phyloP scores from a whole-genome alignment of 768 basidiomycete genomes.

The Pulveroboletus ravenelii region DNA sequence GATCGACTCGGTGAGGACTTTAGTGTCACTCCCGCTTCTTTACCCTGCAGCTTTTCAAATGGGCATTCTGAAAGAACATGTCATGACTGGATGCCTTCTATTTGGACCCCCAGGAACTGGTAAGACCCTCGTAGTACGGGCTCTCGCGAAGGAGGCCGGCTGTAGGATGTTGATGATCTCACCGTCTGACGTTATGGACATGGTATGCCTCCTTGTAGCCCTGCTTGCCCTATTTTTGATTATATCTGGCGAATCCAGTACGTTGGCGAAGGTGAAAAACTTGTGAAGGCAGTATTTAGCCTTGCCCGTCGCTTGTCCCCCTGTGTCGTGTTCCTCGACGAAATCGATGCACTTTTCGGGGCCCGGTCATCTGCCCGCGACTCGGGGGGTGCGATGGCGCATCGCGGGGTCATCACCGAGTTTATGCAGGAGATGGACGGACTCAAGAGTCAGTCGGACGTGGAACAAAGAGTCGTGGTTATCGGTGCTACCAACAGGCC shows the following conservation, averaged over 20 bases:
- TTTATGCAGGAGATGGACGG: slow-evolving; percentile 99
- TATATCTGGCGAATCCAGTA: slow-evolving; percentile 44
- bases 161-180: slow-evolving; percentile 89
- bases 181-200: slow-evolving; percentile 94
- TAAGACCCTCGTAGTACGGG: slow-evolving; percentile 85
- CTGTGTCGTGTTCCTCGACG: slow-evolving; percentile 92
- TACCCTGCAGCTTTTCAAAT: slow-evolving; percentile 83
- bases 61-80: slow-evolving; percentile 87
- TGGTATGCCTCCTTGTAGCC: slow-evolving; percentile 48
- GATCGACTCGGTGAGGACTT: slow-evolving; percentile 86
- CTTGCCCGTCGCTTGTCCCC: slow-evolving; percentile 83
- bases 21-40: slow-evolving; percentile 84
- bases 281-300: slow-evolving; percentile 84
- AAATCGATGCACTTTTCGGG: slow-evolving; percentile 90
- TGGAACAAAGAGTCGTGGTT: slow-evolving; percentile 78
- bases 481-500: slow-evolving; percentile 94
- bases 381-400: slow-evolving; percentile 75
- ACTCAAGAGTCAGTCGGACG: slow-evolving; percentile 50
- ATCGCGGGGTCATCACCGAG: slow-evolving; percentile 84
- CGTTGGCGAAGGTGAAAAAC: slow-evolving; percentile 85
- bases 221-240: not conserved
- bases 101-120: slow-evolving; percentile 95
- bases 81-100: slow-evolving; percentile 85
- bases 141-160: slow-evolving; percentile 89
- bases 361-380: slow-evolving; percentile 75